Percentiles rank a stretch among this genome's conserved stretches.
phyloP scores from a whole-genome alignment of 1,284 basidiomycete species.

The Ustilago tritici region DNA sequence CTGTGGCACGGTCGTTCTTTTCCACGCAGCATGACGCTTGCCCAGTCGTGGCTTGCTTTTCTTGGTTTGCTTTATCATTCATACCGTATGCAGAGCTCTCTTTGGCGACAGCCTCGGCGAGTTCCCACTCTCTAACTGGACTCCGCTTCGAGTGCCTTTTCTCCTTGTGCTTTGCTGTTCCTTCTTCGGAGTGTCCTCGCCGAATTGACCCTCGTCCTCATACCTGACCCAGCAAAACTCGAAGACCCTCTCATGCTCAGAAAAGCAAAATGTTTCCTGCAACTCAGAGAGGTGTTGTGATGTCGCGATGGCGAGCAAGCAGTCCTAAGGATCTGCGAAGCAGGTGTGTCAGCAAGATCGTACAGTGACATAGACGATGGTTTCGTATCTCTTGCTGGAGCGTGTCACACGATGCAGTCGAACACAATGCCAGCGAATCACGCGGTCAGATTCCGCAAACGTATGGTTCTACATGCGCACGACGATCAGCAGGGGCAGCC shows the following conservation, averaged over 20 bases:
- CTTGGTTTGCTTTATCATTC: neutral
- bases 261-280: neutral
- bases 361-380: neutral
- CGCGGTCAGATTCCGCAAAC: neutral
- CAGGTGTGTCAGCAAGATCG: conserved; percentile 2
- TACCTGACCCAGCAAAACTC: neutral
- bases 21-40: conserved; percentile 4
- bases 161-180: neutral
- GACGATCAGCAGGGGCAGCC: neutral
- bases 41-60: conserved; percentile 10
- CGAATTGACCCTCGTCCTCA: too few species aligned
- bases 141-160: neutral
- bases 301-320: neutral
- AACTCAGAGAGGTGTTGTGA: neutral
- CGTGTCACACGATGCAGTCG: conserved; percentile 6
- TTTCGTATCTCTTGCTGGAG: neutral
- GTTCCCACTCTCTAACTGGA: neutral
- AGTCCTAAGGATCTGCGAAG: neutral
- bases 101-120: neutral
- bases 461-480: neutral
- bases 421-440: neutral
- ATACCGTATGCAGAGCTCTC: neutral
- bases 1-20: neutral
- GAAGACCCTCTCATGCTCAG: neutral
- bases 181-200: too few species aligned